Evolutionary conservation across 1,284 basidiomycete genomes (phyloP).

Genomic region (Ustilago esculenta): DNA sequence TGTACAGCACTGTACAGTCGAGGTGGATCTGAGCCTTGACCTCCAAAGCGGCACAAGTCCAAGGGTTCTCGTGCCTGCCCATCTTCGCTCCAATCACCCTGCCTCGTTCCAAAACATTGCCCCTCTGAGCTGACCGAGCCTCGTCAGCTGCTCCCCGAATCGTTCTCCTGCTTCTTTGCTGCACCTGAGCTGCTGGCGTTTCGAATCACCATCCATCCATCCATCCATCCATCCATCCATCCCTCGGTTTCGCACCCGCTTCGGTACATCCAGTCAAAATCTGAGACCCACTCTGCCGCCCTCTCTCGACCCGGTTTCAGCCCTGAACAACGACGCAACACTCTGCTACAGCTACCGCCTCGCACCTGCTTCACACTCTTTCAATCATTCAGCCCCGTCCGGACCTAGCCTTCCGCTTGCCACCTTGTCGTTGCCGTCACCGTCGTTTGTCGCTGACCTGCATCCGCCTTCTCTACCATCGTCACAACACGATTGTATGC

Average conservation of each 20-base stretch:
- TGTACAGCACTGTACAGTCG: no score
- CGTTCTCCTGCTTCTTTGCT: no score
- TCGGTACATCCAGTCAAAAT: neutral
- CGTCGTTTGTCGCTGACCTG: neutral
- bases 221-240: no score
- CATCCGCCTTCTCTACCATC: no score
- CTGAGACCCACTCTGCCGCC: conserved; percentile 12
- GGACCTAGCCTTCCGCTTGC: conserved; percentile 1
- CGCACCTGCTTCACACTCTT: no score
- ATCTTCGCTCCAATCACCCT: conserved; percentile 1
- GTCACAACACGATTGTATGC: neutral
- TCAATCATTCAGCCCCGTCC: no score
- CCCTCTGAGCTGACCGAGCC: no score
- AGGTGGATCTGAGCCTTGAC: no score
- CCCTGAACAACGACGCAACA: neutral
- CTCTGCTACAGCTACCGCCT: no score
- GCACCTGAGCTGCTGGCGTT: neutral
- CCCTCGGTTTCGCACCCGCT: neutral
- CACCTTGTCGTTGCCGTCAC: neutral
- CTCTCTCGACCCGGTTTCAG: neutral
- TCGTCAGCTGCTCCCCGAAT: no score
- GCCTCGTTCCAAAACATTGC: conserved; percentile 1
- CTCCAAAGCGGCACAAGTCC: no score
- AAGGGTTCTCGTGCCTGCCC: conserved; percentile 4
- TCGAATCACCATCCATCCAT: conserved; percentile 8